Evolutionary conservation across 345 rosid genomes (phyloP).

Genomic region (Corchorus capsularis): DNA sequence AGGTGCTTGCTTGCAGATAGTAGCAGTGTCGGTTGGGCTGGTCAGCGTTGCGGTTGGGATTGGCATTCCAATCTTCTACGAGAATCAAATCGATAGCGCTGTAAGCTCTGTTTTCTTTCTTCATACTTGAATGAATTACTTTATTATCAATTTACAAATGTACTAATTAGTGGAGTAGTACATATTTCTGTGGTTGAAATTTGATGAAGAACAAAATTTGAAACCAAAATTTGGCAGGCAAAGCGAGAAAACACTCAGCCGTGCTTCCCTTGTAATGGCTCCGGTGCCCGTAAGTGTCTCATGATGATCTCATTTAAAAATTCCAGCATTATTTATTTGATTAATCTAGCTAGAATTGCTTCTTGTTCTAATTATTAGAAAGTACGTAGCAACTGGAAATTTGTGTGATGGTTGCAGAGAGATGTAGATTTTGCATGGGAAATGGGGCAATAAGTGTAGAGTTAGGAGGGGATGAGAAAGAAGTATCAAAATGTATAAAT

Average conservation of each 20-base stretch:
- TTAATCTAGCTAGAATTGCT: neutral
- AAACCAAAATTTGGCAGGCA: conserved; percentile 45
- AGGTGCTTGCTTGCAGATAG: conserved; percentile 49
- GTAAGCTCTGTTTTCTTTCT: conserved; percentile 39
- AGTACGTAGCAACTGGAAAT: neutral
- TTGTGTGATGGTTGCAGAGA: conserved; percentile 48
- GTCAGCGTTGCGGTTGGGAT: conserved; percentile 84
- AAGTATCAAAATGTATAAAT: conserved; percentile 75
- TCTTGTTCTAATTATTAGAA: neutral
- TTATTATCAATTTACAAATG: too few species aligned
- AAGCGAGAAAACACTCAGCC: conserved; percentile 88
- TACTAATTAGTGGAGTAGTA: too few species aligned
- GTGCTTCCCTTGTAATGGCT: conserved; percentile 90
- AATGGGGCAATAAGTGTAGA: conserved; percentile 65
- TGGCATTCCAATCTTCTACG: conserved; percentile 85
- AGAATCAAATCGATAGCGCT: conserved; percentile 80
- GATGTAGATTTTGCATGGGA: conserved; percentile 86
- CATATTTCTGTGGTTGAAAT: too few species aligned
- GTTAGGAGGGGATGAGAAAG: conserved; percentile 79
- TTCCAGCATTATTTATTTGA: neutral
- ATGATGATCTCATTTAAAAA: too few species aligned
- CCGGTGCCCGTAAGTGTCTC: conserved; percentile 81
- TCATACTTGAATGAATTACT: neutral
- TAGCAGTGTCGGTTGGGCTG: conserved; percentile 79
- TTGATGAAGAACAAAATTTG: too few species aligned